Evolutionary conservation across 371 early-diverging fungal species (phyloP), one percentile per base, ranked within the genome.

Genomic region (Catenaria anguillulae): DNA sequence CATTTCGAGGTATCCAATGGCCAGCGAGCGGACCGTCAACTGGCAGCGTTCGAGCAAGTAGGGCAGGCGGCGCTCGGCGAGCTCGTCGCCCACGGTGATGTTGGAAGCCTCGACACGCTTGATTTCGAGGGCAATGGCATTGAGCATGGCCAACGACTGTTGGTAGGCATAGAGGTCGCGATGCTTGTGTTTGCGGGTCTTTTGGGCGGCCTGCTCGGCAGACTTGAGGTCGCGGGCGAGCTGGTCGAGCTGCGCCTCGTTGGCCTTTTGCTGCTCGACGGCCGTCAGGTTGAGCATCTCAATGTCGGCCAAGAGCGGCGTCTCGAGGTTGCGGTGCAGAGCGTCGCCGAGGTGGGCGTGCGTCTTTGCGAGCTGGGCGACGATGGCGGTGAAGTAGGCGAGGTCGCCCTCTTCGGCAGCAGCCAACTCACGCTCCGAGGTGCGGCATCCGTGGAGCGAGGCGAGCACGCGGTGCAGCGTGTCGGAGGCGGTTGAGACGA

Each of bases 41-140:
- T 19, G n/a, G n/a, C 19, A n/a, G n/a, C 46, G 46, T 1, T 46
- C 58, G 36, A 58, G 43, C 15, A 58, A 13, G 29, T 15, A 10
- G 2, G 40, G 40, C 36, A 58, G 31, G 5, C 58, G 36, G 5
- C 24, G 36, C 58, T 58, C 58, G 13, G 58, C 58, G 15, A 58
- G 36, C 3, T 58, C 58, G 58, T 58, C 58, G 43, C 58, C 58
- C 8, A 24, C 24, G 17, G 29, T 24, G 17, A 58, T 29, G 21
- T 58, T 58, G 43, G 8, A 10, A 10, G 43, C 24, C 42, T 58
- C 58, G 40, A 58, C 40, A 2, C 58, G 58, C 42, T 58, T 58
- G 21, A 58, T 58, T 21, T 58, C 58, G 15, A 40, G 33, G 8
- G 58, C 58, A 6, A 58, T n/a, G 13, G 8, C 31, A 23, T 58